Evolutionary conservation across 1,284 basidiomycete species (phyloP).

Genomic region (Puccinia polysora): DNA sequence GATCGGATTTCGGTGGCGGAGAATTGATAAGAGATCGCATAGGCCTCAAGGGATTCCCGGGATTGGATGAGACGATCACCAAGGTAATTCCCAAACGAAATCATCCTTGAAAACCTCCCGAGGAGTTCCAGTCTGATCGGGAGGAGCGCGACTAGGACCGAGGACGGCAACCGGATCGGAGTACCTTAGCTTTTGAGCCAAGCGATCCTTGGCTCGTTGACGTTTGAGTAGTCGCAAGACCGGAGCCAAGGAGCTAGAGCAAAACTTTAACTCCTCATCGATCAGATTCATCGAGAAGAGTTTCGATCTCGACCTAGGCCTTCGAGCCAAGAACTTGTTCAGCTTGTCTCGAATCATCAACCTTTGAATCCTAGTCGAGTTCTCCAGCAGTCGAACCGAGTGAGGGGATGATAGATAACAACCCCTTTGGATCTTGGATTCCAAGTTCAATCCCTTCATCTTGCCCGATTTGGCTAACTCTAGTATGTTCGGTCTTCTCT

Average conservation of each 20-base stretch:
- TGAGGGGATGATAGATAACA: conserved; percentile 23
- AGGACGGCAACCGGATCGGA: too few species aligned
- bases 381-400: conserved; percentile 5
- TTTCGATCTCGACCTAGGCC: neutral
- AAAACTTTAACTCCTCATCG: conserved; percentile 7
- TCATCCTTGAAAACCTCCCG: too few species aligned
- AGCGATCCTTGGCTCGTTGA: conserved; percentile 4
- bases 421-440: conserved; percentile 6
- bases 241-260: conserved; percentile 8
- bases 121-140: too few species aligned
- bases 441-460: conserved; percentile 18
- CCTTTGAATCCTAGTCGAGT: neutral
- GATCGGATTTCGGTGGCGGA: too few species aligned
- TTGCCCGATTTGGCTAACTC: conserved; percentile 12
- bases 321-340: neutral
- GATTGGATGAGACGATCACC: too few species aligned
- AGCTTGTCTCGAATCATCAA: conserved; percentile 12
- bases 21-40: too few species aligned
- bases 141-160: too few species aligned
- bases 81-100: too few species aligned
- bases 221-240: conserved; percentile 23
- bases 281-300: conserved; percentile 2
- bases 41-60: too few species aligned
- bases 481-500: conserved; percentile 2
- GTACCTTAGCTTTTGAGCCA: conserved; percentile 20